These are phyloP conservation scores for Luvunga scandens DNA, from an alignment of 345 rosid genomes.

Conservation along the genomic window DNA sequence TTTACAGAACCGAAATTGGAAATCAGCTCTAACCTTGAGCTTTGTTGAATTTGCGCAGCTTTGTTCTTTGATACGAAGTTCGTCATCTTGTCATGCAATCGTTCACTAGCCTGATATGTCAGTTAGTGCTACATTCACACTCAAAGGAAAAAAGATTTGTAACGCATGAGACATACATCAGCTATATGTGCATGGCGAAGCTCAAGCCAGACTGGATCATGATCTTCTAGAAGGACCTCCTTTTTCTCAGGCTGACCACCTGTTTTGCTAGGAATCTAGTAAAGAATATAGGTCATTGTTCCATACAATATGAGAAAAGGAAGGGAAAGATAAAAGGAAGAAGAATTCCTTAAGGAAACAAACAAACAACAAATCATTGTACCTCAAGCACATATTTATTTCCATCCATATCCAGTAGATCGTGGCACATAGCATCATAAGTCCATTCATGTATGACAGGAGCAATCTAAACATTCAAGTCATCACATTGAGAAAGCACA, in stretches of 20 bases:
- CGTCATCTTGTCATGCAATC: constrained; percentile 86
- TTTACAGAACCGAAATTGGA: neutral
- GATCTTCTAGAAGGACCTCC: constrained; percentile 77
- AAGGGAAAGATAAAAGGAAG: neutral
- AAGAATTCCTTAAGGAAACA: neutral
- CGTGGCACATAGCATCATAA: constrained; percentile 98
- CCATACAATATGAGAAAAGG: neutral
- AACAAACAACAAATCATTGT: constrained; percentile 12
- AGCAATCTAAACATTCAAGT: constrained; percentile 58
- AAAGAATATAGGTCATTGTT: constrained; percentile 12
- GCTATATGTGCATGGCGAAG: constrained; percentile 93
- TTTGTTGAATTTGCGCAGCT: constrained; percentile 80
- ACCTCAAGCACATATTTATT: constrained; percentile 80
- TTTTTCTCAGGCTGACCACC: constrained; percentile 70
- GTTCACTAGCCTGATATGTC: constrained; percentile 79
- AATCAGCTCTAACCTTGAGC: constrained; percentile 40
- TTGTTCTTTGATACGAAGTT: constrained; percentile 81
- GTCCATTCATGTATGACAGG: constrained; percentile 99
- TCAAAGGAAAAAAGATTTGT: constrained; percentile 15
- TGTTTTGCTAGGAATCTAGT: constrained; percentile 74
- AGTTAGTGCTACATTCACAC: constrained; percentile 16
- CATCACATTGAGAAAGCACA: constrained; percentile 12
- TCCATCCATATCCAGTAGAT: constrained; percentile 88
- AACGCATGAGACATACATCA: constrained; percentile 52
- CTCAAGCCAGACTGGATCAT: constrained; percentile 93